These are phyloP conservation scores for Tylopilus cervinicoccineus DNA, from an alignment of 768 basidiomycete genomes.

Conservation along the genomic window DNA sequence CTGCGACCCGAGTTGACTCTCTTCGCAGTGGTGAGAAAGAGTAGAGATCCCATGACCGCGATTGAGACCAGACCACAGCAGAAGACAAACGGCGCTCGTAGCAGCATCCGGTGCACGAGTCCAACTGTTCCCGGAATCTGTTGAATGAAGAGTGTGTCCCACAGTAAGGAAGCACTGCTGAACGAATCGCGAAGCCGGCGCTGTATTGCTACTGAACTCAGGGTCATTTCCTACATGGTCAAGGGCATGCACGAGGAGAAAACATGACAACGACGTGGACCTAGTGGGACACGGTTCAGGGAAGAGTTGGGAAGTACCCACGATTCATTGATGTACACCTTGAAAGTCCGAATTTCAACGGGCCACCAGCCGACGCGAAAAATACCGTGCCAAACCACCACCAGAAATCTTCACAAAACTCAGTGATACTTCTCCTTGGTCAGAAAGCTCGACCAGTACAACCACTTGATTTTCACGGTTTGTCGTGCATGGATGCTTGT, in stretches of 20 bases:
- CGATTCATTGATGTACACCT: too few species aligned
- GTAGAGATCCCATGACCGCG: not conserved
- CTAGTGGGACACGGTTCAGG: not conserved
- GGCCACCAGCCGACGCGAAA: not conserved
- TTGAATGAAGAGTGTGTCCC: not conserved
- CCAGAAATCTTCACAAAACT: not conserved
- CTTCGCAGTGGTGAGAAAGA: not conserved
- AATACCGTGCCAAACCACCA: not conserved
- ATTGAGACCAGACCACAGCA: not conserved
- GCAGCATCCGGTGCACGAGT: not conserved
- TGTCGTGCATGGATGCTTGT: not conserved
- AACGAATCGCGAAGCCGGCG: not conserved
- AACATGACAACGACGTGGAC: not conserved
- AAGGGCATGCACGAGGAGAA: not conserved
- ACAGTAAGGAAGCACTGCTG: not conserved
- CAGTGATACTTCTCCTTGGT: not conserved
- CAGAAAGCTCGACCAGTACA: not conserved
- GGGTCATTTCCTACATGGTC: not conserved
- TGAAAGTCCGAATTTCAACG: not conserved
- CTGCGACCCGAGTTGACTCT: not conserved
- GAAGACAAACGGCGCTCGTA: not conserved
- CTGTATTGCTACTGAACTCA: not conserved
- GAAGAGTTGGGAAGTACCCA: not conserved
- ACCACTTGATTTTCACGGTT: conserved; percentile 3
- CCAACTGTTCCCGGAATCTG: not conserved